Evolutionary conservation across 106 monocot genomes (phyloP), one percentile per base, ranked within the genome.

Genomic region (Dendrobium catenatum): DNA sequence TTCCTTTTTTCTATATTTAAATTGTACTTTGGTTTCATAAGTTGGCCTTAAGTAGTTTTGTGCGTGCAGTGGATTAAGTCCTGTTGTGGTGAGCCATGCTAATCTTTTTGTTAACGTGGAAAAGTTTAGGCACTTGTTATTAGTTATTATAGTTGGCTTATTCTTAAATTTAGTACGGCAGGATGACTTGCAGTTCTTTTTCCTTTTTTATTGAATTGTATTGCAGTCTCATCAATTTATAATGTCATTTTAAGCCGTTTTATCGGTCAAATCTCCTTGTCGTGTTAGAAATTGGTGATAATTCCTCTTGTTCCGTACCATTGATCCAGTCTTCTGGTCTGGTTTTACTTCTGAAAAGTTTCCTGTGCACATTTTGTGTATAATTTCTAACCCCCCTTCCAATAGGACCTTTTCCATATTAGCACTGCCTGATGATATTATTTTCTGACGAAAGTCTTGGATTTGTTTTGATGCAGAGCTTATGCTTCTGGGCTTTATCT

Each of bases 401-500:
- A 33, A 16, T 13, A 13, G 51, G 51, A 1, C 51, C 51, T 51
- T 51, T 13, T 51, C 13, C 7, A 51, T 51, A 51, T 16, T 3
- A 51, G 3, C 51, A 70, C 68, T 5, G 61, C 24, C 61, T 61
- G 61, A 61, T 37, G 33, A 31, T 33, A 70, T 3, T 44, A 43
- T 49, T 26, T 76, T 51, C 76, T 76, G 7, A 48, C 24, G 16
- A 49, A 47, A 26, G 6, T 44, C 49, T 26, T 47, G 76, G 22
- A 49, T 49, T 47, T 76, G 4, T 1, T 76, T 76, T 76, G 15
- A 47, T 76, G 49, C 76, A 76, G 76, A 76, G 27, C 42, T 76
- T 20, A 76, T 76, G 76, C 76, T 76, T 26, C 76, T 76, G 40
- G 76, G 76, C 24, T 76, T 76, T 76, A 49, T 76, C 22, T 76